phyloP scores from a whole-genome alignment of 2,329 filamentous ascomycete species.

The Chaetomium olivaceum region DNA sequence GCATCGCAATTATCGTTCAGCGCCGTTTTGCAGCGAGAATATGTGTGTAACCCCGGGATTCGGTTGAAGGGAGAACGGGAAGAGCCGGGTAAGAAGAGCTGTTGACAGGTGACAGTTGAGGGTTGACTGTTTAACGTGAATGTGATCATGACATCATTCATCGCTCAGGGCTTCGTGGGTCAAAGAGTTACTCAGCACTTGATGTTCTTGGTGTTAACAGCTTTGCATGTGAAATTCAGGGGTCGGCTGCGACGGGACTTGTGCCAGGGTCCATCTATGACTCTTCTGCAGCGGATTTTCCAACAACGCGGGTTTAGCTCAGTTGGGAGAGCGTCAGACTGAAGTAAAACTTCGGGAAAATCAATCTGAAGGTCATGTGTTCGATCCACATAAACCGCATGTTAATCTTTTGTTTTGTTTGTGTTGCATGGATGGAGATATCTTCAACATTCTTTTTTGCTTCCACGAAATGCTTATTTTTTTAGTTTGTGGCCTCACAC shows the following conservation, averaged over 20 bases:
- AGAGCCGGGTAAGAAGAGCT: not conserved
- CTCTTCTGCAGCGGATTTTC: not conserved
- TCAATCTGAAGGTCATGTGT: conserved; percentile 34
- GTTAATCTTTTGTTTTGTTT: not conserved
- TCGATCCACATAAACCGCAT: conserved; percentile 30
- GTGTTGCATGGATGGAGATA: not conserved
- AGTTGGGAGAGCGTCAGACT: conserved; percentile 34
- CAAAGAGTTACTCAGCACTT: not conserved
- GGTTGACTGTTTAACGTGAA: not conserved
- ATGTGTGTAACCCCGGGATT: not conserved
- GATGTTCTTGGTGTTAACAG: not conserved
- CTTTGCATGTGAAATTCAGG: conserved; percentile 10
- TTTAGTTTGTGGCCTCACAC: not conserved
- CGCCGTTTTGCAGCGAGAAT: not conserved
- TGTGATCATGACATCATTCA: conserved; percentile 22
- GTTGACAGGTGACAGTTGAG: no score
- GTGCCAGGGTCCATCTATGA: not conserved
- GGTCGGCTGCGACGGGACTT: not conserved
- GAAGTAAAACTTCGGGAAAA: conserved; percentile 24
- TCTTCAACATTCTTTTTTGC: not conserved
- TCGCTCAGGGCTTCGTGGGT: not conserved
- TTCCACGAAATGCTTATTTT: not conserved
- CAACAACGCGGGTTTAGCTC: conserved; percentile 33
- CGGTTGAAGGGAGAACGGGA: not conserved
- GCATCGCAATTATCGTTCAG: not conserved